Conservation (phyloP, 208 protist genomes). For the Trypanosomatidae sp. region DNA sequence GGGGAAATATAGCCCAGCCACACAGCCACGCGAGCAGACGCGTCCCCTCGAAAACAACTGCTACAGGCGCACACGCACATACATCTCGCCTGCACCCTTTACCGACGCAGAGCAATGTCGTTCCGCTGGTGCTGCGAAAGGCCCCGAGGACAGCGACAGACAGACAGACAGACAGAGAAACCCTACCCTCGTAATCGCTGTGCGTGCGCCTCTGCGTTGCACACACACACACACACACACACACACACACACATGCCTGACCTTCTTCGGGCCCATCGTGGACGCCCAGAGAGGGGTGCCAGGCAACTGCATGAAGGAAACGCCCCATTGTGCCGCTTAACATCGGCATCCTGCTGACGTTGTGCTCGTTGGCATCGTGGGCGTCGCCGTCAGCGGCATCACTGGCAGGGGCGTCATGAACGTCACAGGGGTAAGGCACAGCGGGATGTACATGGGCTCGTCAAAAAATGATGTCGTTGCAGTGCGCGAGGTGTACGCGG, state of each 20-base stretch:
- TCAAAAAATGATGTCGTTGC: not conserved
- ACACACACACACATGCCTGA: not conserved
- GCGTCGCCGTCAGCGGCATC: conserved; percentile 2
- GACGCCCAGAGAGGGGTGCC: not conserved
- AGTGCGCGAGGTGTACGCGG: not conserved
- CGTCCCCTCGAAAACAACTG: not conserved
- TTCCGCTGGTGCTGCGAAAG: not conserved
- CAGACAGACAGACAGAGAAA: not conserved
- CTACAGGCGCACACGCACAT: not conserved
- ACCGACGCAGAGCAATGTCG: not conserved
- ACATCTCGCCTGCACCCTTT: not conserved
- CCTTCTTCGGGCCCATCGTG: not conserved
- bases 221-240: not conserved
- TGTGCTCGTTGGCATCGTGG: not conserved
- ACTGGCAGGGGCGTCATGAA: conserved; percentile 6
- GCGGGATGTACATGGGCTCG: conserved; percentile 2
- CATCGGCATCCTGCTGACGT: not conserved
- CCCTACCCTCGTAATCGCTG: not conserved
- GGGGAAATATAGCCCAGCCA: not conserved
- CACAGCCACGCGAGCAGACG: not conserved
- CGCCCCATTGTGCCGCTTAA: not conserved
- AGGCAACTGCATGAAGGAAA: not conserved
- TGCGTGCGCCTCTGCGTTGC: not conserved
- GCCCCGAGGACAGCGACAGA: not conserved
- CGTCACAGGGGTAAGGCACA: conserved; percentile 3